Base-by-base conservation (phyloP, 345 rosid genomes). In the Aethionema arabicum region DNA sequence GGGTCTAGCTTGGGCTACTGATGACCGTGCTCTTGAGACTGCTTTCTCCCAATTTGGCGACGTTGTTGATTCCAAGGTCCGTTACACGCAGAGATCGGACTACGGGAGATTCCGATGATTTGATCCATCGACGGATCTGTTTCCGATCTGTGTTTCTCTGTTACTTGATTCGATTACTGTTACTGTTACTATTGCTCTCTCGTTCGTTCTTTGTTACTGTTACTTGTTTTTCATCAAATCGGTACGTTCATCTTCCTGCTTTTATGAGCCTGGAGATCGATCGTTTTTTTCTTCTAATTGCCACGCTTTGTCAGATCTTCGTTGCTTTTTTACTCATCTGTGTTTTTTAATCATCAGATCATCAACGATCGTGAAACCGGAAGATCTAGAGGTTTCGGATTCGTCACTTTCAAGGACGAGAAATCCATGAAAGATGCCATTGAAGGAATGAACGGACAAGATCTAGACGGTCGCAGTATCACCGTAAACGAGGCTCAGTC, bases 191-290 rank as follows among this genome's bases (percentile, higher is more conserved):
- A n/a, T n/a, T n/a, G n/a, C n/a, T n/a, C n/a, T 60, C 79, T 73
- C 38, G 64, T 69, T 71, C 76, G 69, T 76, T 74, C 52, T 77
- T 80, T 79, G 81, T 73, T 84, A 80, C 85, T 86, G 75, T 79
- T 81, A 83, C 80, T 76, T 80, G 80, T 60, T 74, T 65, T 63
- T 59, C 63, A 21, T 27, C 63, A 12, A 79, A 77, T 84, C 80
- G 98, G 97, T 92, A 92, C 93, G 98, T 89, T 75, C 89, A 67
- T 86, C 90, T 83, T 85, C 92, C 82, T 79, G 82, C 79, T 76
- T 57, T 59, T 47, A 35, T 37, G 54, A 77, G 64, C 89, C 86
- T 66, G 96, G 75, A 88, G 95, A 82, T 72, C 86, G 90, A 83
- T 85, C 85, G 89, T 32, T 77, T 61, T 47, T 63, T 37, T 10